Conservation (phyloP, 1,139 yeast genomes). For the Yamadazyma dendronema region DNA sequence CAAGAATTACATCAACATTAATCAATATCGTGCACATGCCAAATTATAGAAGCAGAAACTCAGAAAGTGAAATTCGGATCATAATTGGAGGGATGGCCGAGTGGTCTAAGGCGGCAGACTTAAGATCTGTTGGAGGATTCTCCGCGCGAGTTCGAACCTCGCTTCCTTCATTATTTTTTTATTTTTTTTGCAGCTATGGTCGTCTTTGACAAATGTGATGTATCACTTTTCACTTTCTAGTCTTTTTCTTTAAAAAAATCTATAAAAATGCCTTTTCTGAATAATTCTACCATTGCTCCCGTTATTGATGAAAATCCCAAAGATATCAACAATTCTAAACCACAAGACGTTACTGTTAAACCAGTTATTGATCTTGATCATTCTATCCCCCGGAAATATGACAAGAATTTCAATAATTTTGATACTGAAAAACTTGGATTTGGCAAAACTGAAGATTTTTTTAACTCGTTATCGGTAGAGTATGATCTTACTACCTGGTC, state of each 20-base stretch:
- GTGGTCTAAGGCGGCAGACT: conserved; percentile 58
- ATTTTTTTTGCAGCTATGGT: not conserved
- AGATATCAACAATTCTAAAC: too few species aligned
- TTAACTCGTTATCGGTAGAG: conserved; percentile 1
- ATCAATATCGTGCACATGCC: too few species aligned
- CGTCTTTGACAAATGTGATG: not conserved
- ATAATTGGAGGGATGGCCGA: conserved; percentile 50
- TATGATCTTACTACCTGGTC: conserved; percentile 18
- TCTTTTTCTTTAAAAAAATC: too few species aligned
- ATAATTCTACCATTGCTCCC: too few species aligned
- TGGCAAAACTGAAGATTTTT: conserved; percentile 1
- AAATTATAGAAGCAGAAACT: too few species aligned
- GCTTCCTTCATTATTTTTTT: conserved; percentile 65
- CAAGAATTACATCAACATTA: too few species aligned
- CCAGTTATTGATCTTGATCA: conserved; percentile 1
- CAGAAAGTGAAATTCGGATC: too few species aligned
- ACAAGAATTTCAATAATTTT: conserved; percentile 2
- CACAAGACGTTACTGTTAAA: too few species aligned
- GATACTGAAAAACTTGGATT: conserved; percentile 6
- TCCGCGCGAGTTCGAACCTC: conserved; percentile 90
- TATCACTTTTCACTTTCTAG: not conserved
- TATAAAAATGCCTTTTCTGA: too few species aligned
- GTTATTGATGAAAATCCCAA: too few species aligned
- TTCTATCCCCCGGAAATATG: conserved; percentile 1
- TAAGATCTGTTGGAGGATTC: conserved; percentile 53